phyloP scores from a whole-genome alignment of 1,284 basidiomycete genomes.

The Austroboletus olivaceoglutinosus region DNA sequence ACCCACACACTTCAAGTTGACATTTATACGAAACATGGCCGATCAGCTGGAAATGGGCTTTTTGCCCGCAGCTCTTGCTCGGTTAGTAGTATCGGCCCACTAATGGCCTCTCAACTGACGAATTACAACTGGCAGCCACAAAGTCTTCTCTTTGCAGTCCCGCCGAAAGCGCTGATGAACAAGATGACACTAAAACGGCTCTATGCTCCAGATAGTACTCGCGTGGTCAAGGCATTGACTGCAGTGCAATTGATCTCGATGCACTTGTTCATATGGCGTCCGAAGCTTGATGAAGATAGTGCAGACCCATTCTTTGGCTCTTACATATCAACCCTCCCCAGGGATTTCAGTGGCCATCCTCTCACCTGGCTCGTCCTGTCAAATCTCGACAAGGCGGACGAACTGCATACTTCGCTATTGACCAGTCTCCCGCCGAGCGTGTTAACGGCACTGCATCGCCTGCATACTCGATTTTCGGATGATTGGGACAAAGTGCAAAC shows the following conservation, averaged over 20 bases:
- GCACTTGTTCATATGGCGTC: slow-evolving; percentile 58
- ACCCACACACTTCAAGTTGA: neutral
- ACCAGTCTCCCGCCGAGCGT: slow-evolving; percentile 52
- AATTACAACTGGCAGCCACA: slow-evolving; percentile 41
- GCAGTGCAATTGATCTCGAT: slow-evolving; percentile 61
- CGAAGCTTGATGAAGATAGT: slow-evolving; percentile 39
- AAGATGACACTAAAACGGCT: slow-evolving; percentile 55
- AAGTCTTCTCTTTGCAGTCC: slow-evolving; percentile 63
- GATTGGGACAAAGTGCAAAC: slow-evolving; percentile 55
- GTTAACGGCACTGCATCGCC: slow-evolving; percentile 42
- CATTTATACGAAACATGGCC: slow-evolving; percentile 6
- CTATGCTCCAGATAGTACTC: slow-evolving; percentile 44
- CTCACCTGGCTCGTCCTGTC: slow-evolving; percentile 61
- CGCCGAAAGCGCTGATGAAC: slow-evolving; percentile 69
- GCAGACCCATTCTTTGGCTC: slow-evolving; percentile 64
- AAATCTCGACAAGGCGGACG: slow-evolving; percentile 7
- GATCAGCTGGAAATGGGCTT: slow-evolving; percentile 71
- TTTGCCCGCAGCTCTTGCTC: slow-evolving; percentile 50
- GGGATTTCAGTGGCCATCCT: slow-evolving; percentile 70
- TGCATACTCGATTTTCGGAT: slow-evolving; percentile 51
- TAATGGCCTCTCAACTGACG: neutral
- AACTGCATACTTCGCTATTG: slow-evolving; percentile 35
- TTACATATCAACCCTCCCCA: slow-evolving; percentile 74
- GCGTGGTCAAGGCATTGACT: slow-evolving; percentile 38
- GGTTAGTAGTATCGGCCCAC: slow-evolving; percentile 34